phyloP scores from a whole-genome alignment of 129 eudicot genomes.

The Artemisia argyi region DNA sequence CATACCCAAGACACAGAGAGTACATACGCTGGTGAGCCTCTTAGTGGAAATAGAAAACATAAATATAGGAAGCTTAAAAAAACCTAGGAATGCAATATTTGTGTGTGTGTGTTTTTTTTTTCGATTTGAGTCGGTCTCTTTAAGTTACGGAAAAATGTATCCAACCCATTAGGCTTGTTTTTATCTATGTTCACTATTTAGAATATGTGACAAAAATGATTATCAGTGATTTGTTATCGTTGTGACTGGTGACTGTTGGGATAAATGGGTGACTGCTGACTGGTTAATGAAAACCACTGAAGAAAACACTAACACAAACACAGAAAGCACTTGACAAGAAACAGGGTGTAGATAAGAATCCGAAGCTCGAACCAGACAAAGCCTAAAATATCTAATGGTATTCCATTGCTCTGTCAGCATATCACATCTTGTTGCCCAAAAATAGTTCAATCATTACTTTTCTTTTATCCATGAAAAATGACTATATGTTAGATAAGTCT shows the following conservation, averaged over 20 bases:
- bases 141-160: no score
- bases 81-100: no score
- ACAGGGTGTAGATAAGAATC: constrained; percentile 57
- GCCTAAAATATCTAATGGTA: constrained; percentile 67
- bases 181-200: neutral
- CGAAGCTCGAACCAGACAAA: constrained; percentile 52
- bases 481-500: neutral
- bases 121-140: no score
- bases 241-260: constrained; percentile 65
- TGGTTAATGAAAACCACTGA: constrained; percentile 67
- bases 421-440: neutral
- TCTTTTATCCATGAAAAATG: neutral
- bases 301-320: constrained; percentile 51
- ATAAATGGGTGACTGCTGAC: constrained; percentile 86
- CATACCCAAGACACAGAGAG: no score
- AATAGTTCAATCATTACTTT: neutral
- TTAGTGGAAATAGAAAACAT: no score
- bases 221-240: constrained; percentile 29
- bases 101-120: no score
- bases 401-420: constrained; percentile 2
- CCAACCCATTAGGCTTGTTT: neutral
- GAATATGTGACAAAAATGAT: constrained; percentile 7
- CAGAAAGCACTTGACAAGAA: constrained; percentile 65
- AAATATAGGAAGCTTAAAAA: no score
- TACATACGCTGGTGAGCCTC: no score